These are phyloP conservation scores for Colletotrichum eremochloae DNA, from an alignment of 2,329 filamentous ascomycete species.

Conservation along the genomic window DNA sequence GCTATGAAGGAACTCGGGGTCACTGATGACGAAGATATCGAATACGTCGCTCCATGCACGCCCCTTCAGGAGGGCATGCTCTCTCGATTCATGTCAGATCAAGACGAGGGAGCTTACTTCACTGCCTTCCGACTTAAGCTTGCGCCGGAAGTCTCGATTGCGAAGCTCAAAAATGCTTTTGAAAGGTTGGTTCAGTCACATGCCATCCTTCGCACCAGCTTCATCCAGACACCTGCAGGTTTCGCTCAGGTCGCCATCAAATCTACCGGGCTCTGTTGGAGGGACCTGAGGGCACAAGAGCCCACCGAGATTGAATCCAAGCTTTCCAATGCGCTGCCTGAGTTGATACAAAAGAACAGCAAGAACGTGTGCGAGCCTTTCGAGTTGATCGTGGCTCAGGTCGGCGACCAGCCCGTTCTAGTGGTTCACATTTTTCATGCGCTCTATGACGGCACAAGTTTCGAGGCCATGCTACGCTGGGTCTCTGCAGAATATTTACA, in stretches of 20 bases:
- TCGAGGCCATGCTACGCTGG: slow-evolving; percentile 74
- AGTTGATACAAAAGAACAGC: slow-evolving; percentile 69
- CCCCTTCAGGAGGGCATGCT: slow-evolving; percentile 90
- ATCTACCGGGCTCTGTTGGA: slow-evolving; percentile 58
- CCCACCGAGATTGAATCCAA: slow-evolving; percentile 50
- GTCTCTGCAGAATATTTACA: slow-evolving; percentile 67
- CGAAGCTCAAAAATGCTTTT: slow-evolving; percentile 70
- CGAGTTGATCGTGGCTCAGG: slow-evolving; percentile 59
- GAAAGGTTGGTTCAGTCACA: slow-evolving; percentile 61
- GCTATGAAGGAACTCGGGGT: slow-evolving; percentile 51
- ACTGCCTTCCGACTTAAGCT: slow-evolving; percentile 78
- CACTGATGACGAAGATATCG: slow-evolving; percentile 62
- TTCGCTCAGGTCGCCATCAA: slow-evolving; percentile 79
- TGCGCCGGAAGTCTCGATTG: slow-evolving; percentile 55
- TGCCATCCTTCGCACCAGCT: slow-evolving; percentile 79
- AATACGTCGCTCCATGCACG: slow-evolving; percentile 85
- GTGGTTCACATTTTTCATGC: slow-evolving; percentile 84
- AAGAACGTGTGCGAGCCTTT: slow-evolving; percentile 65
- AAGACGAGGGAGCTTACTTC: slow-evolving; percentile 75
- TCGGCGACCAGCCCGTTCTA: slow-evolving; percentile 56
- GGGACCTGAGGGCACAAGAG: slow-evolving; percentile 47
- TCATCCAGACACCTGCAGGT: slow-evolving; percentile 80
- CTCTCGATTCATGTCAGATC: slow-evolving; percentile 72
- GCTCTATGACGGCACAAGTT: slow-evolving; percentile 87
- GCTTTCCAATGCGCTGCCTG: slow-evolving; percentile 53